phyloP scores from a whole-genome alignment of 352 stramenopile species.

The Phytophthora meadii region DNA sequence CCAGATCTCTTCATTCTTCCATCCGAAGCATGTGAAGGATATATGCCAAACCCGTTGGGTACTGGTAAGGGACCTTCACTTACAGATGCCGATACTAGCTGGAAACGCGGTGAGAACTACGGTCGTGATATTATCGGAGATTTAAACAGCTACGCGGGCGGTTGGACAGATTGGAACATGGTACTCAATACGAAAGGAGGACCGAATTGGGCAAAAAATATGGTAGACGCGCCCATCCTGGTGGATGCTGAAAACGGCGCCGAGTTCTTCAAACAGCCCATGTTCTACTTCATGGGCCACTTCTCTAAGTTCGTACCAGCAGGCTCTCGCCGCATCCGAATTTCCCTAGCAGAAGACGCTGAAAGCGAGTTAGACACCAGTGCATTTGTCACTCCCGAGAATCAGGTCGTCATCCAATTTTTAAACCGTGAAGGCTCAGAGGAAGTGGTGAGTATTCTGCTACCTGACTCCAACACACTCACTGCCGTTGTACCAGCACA shows the following conservation, averaged over 20 bases:
- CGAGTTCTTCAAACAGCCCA: constrained; percentile 83
- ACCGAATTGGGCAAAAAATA: constrained; percentile 75
- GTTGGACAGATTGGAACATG: constrained; percentile 92
- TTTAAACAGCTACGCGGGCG: constrained; percentile 73
- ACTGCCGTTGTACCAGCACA: constrained; percentile 16
- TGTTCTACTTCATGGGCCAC: constrained; percentile 83
- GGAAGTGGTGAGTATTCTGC: constrained; percentile 41
- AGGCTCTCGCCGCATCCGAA: constrained; percentile 47
- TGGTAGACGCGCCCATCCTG: constrained; percentile 38
- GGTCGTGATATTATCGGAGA: constrained; percentile 88
- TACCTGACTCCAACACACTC: constrained; percentile 18
- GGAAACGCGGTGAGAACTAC: constrained; percentile 79
- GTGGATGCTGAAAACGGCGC: constrained; percentile 6
- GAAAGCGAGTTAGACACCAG: constrained; percentile 41
- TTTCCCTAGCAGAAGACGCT: constrained; percentile 28
- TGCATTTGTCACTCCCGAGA: constrained; percentile 50
- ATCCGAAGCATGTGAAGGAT: constrained; percentile 76
- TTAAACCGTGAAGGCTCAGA: constrained; percentile 48
- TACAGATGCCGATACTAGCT: constrained; percentile 44
- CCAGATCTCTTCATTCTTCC: constrained; percentile 81
- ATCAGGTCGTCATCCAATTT: constrained; percentile 47
- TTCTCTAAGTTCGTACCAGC: constrained; percentile 71
- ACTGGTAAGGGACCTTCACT: constrained; percentile 53
- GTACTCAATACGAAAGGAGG: constrained; percentile 71
- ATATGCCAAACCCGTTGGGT: constrained; percentile 50